Evolutionary conservation across 768 basidiomycete species (phyloP), one percentile per base, ranked within the genome.

Genomic region (Mycena capillaripes): DNA sequence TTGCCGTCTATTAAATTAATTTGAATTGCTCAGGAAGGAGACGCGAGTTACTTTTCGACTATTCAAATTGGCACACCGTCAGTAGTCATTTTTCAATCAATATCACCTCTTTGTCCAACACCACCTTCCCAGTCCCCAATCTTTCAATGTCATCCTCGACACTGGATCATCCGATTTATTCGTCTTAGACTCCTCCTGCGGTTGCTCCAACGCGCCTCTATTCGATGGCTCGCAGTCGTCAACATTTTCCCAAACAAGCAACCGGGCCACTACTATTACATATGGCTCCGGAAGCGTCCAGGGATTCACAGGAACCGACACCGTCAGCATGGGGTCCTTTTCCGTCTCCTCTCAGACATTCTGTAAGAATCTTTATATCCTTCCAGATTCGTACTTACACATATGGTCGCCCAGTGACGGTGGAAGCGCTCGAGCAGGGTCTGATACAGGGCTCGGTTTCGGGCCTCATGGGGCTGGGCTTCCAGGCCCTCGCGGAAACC

Each of bases 111-210:
- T 14, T 55, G 6, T 5, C 30, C 30, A 14, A 42, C 69, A 56
- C 55, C 56, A 44, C 38, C 55, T 57, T 56, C 40, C 50, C 71
- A 93, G 91, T 7, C 78, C 91, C 0, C 95, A 96, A 79, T 46
- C 82, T 1, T 93, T 98, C 79, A 85, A 91, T 57, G 86, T 97
- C 58, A 90, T 98, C 63, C 89, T 98, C 32, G 97, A 98, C 80
- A 98, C 97, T 0, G 96, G 96, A 14, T 96, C 93, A 0, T 91
- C 90, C 25, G 97, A 98, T 81, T 84, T 98, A 12, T 99, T 97
- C 96, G 87, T 99, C 12, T 90, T 92, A 1, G 85, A 86, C 21
- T 78, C 81, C 0, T 64, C 77, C 21, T 96, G 89, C 76, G 70
- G 67, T 61, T 94, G 92, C 76, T 66, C 65, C 0, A 67, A 60